phyloP scores from a whole-genome alignment of 129 eudicot genomes.

The Tanacetum coccineum region DNA sequence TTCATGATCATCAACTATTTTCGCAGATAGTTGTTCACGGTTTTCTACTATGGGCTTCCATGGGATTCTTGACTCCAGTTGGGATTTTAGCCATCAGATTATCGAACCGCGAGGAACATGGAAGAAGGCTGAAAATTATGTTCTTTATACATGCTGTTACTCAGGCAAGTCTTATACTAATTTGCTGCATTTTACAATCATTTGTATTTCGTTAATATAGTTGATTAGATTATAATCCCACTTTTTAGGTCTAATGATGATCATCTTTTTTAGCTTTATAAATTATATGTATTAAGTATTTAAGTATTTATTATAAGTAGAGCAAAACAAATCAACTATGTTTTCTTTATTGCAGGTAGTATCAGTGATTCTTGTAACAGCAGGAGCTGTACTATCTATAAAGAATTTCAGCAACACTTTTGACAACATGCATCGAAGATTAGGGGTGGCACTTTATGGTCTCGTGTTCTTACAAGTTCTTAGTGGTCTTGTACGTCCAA shows the following conservation, averaged over 20 bases:
- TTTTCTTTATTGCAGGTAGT: constrained; percentile 42
- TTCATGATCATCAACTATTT: constrained; percentile 17
- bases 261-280: constrained; percentile 12
- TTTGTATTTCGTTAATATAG: constrained; percentile 18
- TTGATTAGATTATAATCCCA: constrained; percentile 27
- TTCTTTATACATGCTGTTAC: constrained; percentile 59
- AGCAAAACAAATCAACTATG: neutral
- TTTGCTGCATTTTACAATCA: constrained; percentile 13
- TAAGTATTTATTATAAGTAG: neutral
- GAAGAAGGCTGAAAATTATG: constrained; percentile 47
- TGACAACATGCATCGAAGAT: constrained; percentile 71
- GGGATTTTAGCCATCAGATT: constrained; percentile 64
- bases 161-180: constrained; percentile 46
- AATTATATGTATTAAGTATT: too few relatives aligned
- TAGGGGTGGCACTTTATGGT: constrained; percentile 76
- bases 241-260: constrained; percentile 31
- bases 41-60: constrained; percentile 81
- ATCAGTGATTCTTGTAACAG: constrained; percentile 56
- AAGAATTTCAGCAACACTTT: constrained; percentile 71
- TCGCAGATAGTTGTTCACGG: constrained; percentile 53
- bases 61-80: constrained; percentile 83
- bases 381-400: constrained; percentile 68
- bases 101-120: constrained; percentile 51
- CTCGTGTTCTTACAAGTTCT: constrained; percentile 64
- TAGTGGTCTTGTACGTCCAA: constrained; percentile 64